Percentiles rank a stretch among this genome's conserved stretches.
These are phyloP conservation scores for Colletotrichum ledebouriae DNA, from an alignment of 2,329 filamentous ascomycete genomes.

Conservation along the genomic window DNA sequence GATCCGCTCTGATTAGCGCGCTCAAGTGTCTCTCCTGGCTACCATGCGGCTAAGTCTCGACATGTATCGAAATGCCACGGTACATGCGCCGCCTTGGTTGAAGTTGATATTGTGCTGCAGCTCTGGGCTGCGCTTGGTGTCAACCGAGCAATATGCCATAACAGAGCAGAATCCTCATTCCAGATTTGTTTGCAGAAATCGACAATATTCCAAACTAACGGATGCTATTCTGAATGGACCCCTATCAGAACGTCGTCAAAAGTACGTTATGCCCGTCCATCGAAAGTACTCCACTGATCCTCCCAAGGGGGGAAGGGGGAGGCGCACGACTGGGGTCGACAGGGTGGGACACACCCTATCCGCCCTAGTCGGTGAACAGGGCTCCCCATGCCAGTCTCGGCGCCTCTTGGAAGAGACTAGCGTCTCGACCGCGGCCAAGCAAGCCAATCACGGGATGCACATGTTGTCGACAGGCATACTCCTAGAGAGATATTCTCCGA, in stretches of 20 bases:
- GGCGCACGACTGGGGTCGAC: slow-evolving; percentile 7
- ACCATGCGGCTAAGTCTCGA: slow-evolving; percentile 23
- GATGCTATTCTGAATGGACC: neutral
- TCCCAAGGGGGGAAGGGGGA: slow-evolving; percentile 15
- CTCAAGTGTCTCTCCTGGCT: slow-evolving; percentile 23
- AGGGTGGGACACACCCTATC: slow-evolving; percentile 1
- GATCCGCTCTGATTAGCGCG: slow-evolving; percentile 26
- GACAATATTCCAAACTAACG: slow-evolving; percentile 6
- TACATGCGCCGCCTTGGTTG: neutral
- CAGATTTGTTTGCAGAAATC: neutral
- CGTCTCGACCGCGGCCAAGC: slow-evolving; percentile 16
- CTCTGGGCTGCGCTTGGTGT: neutral
- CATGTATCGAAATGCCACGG: neutral
- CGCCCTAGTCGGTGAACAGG: slow-evolving; percentile 8
- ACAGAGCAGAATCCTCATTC: neutral
- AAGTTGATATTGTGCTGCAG: neutral
- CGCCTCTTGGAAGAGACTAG: slow-evolving; percentile 29
- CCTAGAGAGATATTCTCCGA: slow-evolving; percentile 32
- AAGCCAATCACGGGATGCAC: slow-evolving; percentile 5
- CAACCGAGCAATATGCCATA: neutral
- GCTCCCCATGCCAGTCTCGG: slow-evolving; percentile 33
- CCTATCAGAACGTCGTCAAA: slow-evolving; percentile 13
- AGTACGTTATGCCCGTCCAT: slow-evolving; percentile 1
- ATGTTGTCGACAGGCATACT: slow-evolving; percentile 15
- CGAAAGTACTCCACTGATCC: slow-evolving; percentile 35